These are phyloP conservation scores for Trichoderma hamatum DNA, from an alignment of 2,329 filamentous ascomycete genomes.

Conservation along the genomic window DNA sequence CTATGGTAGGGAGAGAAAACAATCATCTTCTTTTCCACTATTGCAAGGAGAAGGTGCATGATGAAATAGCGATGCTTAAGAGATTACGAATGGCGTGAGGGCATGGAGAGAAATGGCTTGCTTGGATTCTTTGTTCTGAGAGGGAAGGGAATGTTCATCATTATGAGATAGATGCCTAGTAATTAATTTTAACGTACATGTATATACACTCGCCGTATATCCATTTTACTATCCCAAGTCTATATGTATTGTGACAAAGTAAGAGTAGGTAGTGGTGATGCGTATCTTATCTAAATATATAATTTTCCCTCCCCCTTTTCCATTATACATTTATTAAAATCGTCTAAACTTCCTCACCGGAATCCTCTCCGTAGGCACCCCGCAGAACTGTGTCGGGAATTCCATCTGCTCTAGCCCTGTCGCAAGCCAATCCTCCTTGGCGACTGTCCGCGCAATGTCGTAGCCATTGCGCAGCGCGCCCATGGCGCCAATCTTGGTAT, in stretches of 20 bases:
- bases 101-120: not conserved
- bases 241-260: not conserved
- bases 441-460: slow-evolving; percentile 35
- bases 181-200: not conserved
- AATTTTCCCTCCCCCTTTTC: not conserved
- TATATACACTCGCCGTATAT: not conserved
- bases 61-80: not conserved
- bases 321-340: not conserved
- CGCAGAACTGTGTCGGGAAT: slow-evolving; percentile 32
- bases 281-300: not conserved
- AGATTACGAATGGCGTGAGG: not conserved
- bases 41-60: too few relatives aligned
- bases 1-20: not conserved
- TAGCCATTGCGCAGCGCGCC: slow-evolving; percentile 53
- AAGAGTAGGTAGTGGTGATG: not conserved
- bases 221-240: not conserved
- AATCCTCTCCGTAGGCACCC: slow-evolving; percentile 34
- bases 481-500: slow-evolving; percentile 55
- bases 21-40: not conserved
- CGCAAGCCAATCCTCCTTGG: slow-evolving; percentile 30
- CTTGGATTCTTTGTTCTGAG: not conserved
- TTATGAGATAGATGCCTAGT: slow-evolving; percentile 11
- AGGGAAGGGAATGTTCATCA: not conserved
- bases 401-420: slow-evolving; percentile 39
- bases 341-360: slow-evolving; percentile 34